These are phyloP conservation scores for Ceratobasidium sp. DNA, from an alignment of 1,284 basidiomycete genomes.

Conservation along the genomic window DNA sequence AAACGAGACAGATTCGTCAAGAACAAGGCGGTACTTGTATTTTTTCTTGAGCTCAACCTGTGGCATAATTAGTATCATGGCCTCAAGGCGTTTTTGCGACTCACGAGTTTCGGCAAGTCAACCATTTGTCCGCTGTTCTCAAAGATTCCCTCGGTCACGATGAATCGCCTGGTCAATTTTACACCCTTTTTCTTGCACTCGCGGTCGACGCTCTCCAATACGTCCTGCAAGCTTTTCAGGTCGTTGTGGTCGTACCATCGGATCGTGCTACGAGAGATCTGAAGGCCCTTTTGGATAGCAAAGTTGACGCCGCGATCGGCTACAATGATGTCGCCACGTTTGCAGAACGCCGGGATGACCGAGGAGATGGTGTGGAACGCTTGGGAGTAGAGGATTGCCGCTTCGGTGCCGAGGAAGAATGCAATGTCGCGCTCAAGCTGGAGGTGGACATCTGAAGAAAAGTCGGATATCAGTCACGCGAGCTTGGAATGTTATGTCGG, in stretches of 20 bases:
- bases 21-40: constrained; percentile 95
- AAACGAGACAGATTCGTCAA: constrained; percentile 96
- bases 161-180: constrained; percentile 91
- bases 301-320: constrained; percentile 96
- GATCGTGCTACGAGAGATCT: constrained; percentile 93
- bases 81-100: constrained; percentile 54
- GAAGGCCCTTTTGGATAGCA: constrained; percentile 96
- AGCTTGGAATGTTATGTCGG: not conserved
- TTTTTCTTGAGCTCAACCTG: constrained; percentile 92
- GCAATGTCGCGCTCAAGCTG: constrained; percentile 90
- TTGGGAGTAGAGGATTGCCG: constrained; percentile 94
- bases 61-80: not conserved
- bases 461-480: not conserved
- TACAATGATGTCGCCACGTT: constrained; percentile 98
- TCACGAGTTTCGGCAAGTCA: constrained; percentile 89
- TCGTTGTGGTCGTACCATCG: constrained; percentile 98
- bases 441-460: constrained; percentile 86
- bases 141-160: constrained; percentile 97
- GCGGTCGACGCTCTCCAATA: constrained; percentile 85
- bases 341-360: constrained; percentile 97
- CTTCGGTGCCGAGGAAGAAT: constrained; percentile 89
- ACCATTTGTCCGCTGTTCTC: constrained; percentile 94
- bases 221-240: constrained; percentile 89
- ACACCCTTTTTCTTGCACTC: constrained; percentile 86
- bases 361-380: constrained; percentile 93